These are phyloP conservation scores for Trametes cubensis DNA, from an alignment of 768 basidiomycete genomes.

Conservation along the genomic window DNA sequence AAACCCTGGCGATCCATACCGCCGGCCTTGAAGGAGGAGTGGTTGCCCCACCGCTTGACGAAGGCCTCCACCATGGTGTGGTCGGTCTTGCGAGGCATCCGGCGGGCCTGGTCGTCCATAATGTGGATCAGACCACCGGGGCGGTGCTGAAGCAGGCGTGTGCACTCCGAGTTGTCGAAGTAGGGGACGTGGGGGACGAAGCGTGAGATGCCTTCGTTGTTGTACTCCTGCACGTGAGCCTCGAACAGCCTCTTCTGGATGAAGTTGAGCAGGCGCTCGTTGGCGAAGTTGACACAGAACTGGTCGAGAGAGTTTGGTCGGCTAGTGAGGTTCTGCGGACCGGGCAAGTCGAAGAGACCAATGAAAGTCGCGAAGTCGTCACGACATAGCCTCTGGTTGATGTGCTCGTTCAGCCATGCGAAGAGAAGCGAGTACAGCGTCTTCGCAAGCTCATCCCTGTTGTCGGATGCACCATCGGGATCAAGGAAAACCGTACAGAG, in stretches of 20 bases:
- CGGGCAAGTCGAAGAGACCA: slow-evolving; percentile 92
- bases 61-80: slow-evolving; percentile 95
- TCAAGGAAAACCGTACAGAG: slow-evolving; percentile 97
- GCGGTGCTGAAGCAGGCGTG: slow-evolving; percentile 80
- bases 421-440: slow-evolving; percentile 93
- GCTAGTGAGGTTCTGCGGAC: slow-evolving; percentile 86
- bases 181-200: slow-evolving; percentile 73
- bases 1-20: slow-evolving; percentile 73
- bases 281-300: slow-evolving; percentile 95
- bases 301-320: slow-evolving; percentile 93
- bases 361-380: slow-evolving; percentile 94
- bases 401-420: slow-evolving; percentile 93
- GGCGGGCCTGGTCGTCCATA: slow-evolving; percentile 94
- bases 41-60: slow-evolving; percentile 91
- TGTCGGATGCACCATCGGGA: slow-evolving; percentile 89
- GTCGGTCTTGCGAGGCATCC: slow-evolving; percentile 88
- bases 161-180: slow-evolving; percentile 90
- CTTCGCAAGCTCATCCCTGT: slow-evolving; percentile 92
- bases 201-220: slow-evolving; percentile 73
- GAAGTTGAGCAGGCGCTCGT: slow-evolving; percentile 87
- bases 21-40: slow-evolving; percentile 87
- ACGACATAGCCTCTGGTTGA: slow-evolving; percentile 92
- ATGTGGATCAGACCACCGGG: slow-evolving; percentile 95
- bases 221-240: slow-evolving; percentile 79
- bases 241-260: slow-evolving; percentile 82